These are phyloP conservation scores for Juglanconis sp. DNA, from an alignment of 2,329 filamentous ascomycete species.

Conservation along the genomic window DNA sequence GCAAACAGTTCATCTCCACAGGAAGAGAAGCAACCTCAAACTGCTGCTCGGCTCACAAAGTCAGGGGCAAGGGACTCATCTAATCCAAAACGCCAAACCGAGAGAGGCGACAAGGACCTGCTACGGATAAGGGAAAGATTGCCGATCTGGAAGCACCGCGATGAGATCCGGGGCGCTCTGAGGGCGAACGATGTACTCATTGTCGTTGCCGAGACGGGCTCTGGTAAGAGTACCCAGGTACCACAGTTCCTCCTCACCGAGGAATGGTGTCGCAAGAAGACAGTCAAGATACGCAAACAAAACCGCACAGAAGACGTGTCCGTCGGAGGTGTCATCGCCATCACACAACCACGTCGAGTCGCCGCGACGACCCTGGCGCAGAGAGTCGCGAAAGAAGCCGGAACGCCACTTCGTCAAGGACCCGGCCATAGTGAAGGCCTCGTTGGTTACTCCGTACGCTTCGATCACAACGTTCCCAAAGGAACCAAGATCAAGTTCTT, in stretches of 20 bases:
- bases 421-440: constrained; percentile 39
- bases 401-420: constrained; percentile 47
- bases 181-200: constrained; percentile 72
- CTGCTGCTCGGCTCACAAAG: not conserved
- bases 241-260: constrained; percentile 83
- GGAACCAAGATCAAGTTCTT: constrained; percentile 89
- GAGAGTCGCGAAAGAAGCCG: constrained; percentile 77
- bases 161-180: constrained; percentile 65
- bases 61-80: constrained; percentile 25
- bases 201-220: constrained; percentile 90
- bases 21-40: not conserved
- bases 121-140: constrained; percentile 59
- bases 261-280: constrained; percentile 69
- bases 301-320: constrained; percentile 39
- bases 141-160: constrained; percentile 74
- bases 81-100: not conserved
- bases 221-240: constrained; percentile 94
- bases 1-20: not conserved
- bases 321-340: constrained; percentile 79
- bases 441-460: constrained; percentile 93
- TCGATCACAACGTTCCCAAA: constrained; percentile 80
- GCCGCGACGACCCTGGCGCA: constrained; percentile 88
- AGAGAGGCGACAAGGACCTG: constrained; percentile 18
- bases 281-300: constrained; percentile 42
- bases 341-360: constrained; percentile 90